A percentile compares a stretch with the other conserved stretches of the same genome.
Conservation (phyloP, 371 early-diverging fungal species). For the Mucor ambiguus region DNA sequence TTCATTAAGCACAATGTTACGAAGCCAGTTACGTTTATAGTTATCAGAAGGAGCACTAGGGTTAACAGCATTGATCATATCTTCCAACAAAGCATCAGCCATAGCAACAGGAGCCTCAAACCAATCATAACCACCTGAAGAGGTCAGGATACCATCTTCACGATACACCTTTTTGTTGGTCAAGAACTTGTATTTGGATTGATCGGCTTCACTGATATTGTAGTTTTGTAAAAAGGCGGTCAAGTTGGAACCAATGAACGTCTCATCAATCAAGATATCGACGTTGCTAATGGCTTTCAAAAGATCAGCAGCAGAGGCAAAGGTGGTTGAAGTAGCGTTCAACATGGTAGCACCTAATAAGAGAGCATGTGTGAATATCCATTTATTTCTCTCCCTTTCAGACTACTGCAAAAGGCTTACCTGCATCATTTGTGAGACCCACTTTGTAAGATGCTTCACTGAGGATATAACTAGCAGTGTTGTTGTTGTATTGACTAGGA, state of each 20-base stretch:
- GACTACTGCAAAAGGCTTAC: slow-evolving; percentile 18
- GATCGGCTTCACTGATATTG: slow-evolving; percentile 39
- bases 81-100: slow-evolving; percentile 72
- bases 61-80: slow-evolving; percentile 66
- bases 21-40: slow-evolving; percentile 65
- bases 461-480: slow-evolving; percentile 67
- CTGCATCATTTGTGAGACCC: slow-evolving; percentile 67
- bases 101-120: slow-evolving; percentile 70
- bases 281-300: slow-evolving; percentile 58
- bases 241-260: slow-evolving; percentile 52
- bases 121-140: slow-evolving; percentile 69
- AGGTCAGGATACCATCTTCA: slow-evolving; percentile 67
- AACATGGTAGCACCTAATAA: slow-evolving; percentile 15
- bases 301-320: slow-evolving; percentile 49
- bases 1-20: slow-evolving; percentile 65
- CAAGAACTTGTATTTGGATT: slow-evolving; percentile 62
- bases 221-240: slow-evolving; percentile 58
- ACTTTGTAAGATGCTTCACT: slow-evolving; percentile 64
- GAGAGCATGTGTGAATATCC: neutral
- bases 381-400: neutral
- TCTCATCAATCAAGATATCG: slow-evolving; percentile 78
- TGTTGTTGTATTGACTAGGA: slow-evolving; percentile 66
- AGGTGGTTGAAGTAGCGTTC: slow-evolving; percentile 28
- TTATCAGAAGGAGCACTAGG: slow-evolving; percentile 54
- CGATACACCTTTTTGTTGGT: slow-evolving; percentile 66